Evolutionary conservation across 2,329 filamentous ascomycete species (phyloP).

Genomic region (Orbilia oligospora): DNA sequence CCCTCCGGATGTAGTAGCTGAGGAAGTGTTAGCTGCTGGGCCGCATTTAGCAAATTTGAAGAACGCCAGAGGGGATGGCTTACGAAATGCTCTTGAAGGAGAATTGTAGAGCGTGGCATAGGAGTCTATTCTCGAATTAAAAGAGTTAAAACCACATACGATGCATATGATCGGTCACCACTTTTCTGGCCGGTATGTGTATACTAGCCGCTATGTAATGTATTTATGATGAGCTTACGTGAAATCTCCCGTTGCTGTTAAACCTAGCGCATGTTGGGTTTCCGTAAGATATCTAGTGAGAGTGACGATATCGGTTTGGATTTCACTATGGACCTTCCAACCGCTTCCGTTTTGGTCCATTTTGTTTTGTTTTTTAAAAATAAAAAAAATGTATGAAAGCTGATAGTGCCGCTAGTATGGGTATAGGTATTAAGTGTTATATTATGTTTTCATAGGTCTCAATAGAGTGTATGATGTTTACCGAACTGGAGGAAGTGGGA

Average conservation of each 20-base stretch:
- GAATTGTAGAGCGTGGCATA: constrained; percentile 98
- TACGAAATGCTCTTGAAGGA: constrained; percentile 97
- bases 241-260: constrained; percentile 89
- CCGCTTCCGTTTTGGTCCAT: constrained; percentile 67
- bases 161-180: not conserved
- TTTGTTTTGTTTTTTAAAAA: constrained; percentile 28
- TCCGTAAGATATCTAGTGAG: constrained; percentile 96
- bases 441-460: not conserved
- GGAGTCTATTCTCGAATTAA: constrained; percentile 73
- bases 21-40: not conserved
- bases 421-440: not conserved
- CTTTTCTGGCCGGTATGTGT: not conserved
- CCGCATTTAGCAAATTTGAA: not conserved
- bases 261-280: constrained; percentile 86
- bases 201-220: not conserved
- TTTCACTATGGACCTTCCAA: constrained; percentile 76
- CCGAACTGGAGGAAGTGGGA: no score
- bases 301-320: constrained; percentile 97
- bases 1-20: constrained; percentile 64
- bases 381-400: not conserved
- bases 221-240: constrained; percentile 75
- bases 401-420: not conserved
- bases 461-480: no score
- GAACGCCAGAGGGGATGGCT: constrained; percentile 5
- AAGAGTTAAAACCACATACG: constrained; percentile 5